Base-by-base conservation (phyloP, 148 eudicot species). In the Salicornia ramosissima region DNA sequence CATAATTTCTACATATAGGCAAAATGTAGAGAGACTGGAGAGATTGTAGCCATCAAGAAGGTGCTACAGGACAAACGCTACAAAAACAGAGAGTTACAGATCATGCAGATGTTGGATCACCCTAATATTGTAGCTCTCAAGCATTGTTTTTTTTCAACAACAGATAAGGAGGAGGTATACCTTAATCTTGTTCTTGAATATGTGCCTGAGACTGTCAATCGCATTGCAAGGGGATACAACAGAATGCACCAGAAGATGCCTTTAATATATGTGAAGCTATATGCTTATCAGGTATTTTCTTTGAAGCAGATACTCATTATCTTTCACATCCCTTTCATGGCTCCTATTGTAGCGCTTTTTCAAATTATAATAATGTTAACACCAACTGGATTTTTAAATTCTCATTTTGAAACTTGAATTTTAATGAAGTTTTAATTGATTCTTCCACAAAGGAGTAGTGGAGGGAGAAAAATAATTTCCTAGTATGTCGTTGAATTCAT, bases 11-110 rank as follows among this genome's bases (percentile, higher is more conserved):
- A 56, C 42, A 8, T 55, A 49, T 77, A 95, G 99, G 99, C 99
- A 47, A 95, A 95, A 80, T 95, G 99, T 79, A 86, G 96, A 79
- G 99, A 95, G 75, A 91, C 99, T 11, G 99, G 97, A 63, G 99
- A 95, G 81, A 86, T 91, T 64, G 96, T 95, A 67, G 99, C 99
- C 56, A 95, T 95, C 71, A 95, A 95, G 83, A 95, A 95, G 86
- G 99, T 95, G 78, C 88, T 95, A 71, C 99, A 95, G 75, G 99
- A 95, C 83, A 95, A 91, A 84, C 99, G 97, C 67, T 95, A 95
- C 86, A 95, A 95, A 85, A 95, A 95, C 73, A 86, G 99, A 74
- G 99, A 95, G 82, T 80, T 95, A 61, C 96, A 95, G 83, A 95
- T 95, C 69, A 89, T 95, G 99, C 97, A 91, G 84, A 86, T 89